These are phyloP conservation scores for Russula lepida DNA, from an alignment of 768 basidiomycete genomes.

Conservation along the genomic window DNA sequence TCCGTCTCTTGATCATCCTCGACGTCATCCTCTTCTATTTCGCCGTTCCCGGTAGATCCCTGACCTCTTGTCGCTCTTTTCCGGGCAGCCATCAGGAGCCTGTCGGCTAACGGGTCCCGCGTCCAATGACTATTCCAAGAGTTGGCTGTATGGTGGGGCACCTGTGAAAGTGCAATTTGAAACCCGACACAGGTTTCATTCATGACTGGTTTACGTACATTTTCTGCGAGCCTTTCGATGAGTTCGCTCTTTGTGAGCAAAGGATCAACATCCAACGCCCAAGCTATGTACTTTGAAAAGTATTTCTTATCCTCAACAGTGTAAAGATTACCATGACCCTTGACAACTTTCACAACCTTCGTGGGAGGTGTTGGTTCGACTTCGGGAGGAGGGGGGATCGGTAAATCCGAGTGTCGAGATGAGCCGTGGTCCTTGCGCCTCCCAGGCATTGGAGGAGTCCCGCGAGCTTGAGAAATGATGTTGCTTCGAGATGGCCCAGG, in stretches of 20 bases:
- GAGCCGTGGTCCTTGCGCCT: background rate
- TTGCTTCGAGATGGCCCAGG: background rate
- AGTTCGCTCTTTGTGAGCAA: constrained; percentile 45
- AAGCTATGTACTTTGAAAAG: constrained; percentile 57
- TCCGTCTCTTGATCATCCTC: constrained; percentile 28
- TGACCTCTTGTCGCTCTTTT: background rate
- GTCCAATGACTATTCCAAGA: constrained; percentile 15
- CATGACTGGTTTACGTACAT: constrained; percentile 32
- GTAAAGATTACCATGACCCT: constrained; percentile 53
- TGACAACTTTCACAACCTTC: constrained; percentile 32
- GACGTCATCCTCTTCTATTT: constrained; percentile 29
- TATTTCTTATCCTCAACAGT: constrained; percentile 58
- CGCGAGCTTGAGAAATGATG: background rate
- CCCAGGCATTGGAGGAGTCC: background rate
- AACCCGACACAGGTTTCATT: background rate
- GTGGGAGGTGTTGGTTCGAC: constrained; percentile 64
- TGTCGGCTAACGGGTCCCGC: constrained; percentile 13
- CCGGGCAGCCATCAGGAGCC: constrained; percentile 1
- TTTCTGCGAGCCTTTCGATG: constrained; percentile 46
- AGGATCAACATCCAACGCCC: constrained; percentile 50
- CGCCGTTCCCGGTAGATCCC: background rate
- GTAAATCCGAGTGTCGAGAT: constrained; percentile 31
- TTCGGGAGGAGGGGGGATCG: constrained; percentile 53
- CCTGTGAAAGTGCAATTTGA: background rate
- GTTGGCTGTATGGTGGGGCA: constrained; percentile 14